These are phyloP conservation scores for Botrytis aclada DNA, from an alignment of 2,329 filamentous ascomycete species.

Conservation along the genomic window DNA sequence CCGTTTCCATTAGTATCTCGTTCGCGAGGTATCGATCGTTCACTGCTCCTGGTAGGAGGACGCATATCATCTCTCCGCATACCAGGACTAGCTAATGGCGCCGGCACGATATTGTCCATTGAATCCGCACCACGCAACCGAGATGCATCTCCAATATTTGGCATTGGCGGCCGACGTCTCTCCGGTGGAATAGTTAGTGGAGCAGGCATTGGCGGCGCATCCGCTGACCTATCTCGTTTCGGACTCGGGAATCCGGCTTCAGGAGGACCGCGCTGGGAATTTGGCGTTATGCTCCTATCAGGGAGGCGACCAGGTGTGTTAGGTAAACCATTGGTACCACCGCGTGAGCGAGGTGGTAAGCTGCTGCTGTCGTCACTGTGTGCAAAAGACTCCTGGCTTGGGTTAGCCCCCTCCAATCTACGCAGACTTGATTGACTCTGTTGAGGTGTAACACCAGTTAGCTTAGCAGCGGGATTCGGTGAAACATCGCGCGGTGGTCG, in stretches of 20 bases:
- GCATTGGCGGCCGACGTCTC: slow-evolving; percentile 38
- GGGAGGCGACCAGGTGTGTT: slow-evolving; percentile 35
- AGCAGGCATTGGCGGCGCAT: slow-evolving; percentile 35
- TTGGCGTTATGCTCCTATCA: slow-evolving; percentile 34
- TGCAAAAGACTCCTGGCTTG: slow-evolving; percentile 37
- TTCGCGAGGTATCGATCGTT: slow-evolving; percentile 30
- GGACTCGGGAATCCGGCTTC: slow-evolving; percentile 29
- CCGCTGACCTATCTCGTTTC: slow-evolving; percentile 25
- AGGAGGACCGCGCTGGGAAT: slow-evolving; percentile 34
- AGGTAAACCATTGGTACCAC: slow-evolving; percentile 33
- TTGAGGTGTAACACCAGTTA: slow-evolving; percentile 23
- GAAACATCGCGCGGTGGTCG: slow-evolving; percentile 33
- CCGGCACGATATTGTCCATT: slow-evolving; percentile 38
- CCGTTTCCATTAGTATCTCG: slow-evolving; percentile 19
- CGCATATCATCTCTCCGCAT: slow-evolving; percentile 38
- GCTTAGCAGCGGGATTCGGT: slow-evolving; percentile 33
- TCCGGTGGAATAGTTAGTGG: slow-evolving; percentile 36
- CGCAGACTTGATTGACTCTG: slow-evolving; percentile 30
- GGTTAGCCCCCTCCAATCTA: slow-evolving; percentile 33
- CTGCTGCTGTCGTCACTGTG: slow-evolving; percentile 34
- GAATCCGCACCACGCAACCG: slow-evolving; percentile 31
- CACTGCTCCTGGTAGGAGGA: slow-evolving; percentile 37
- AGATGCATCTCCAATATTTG: slow-evolving; percentile 33
- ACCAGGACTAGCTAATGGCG: slow-evolving; percentile 39
- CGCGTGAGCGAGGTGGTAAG: slow-evolving; percentile 36